Base-by-base conservation (phyloP, 768 basidiomycete species). In the Dacryopinax primogenitus region DNA sequence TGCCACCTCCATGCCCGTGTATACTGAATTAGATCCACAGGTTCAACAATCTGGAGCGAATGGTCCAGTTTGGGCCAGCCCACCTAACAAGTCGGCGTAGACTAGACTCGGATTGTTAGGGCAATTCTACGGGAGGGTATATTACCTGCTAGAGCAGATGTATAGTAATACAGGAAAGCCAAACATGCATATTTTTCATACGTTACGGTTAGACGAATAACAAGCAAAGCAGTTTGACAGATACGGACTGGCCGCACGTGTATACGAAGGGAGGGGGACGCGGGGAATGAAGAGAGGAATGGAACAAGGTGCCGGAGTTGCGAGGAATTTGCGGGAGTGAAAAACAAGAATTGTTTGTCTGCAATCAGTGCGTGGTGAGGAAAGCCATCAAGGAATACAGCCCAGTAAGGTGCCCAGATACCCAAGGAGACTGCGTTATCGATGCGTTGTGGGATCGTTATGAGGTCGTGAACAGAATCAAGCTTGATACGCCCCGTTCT, bases 361-460 rank as follows among this genome's bases (percentile, higher is more conserved):
- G 51, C 51, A 58, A 21, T 58, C 26, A 58, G 51, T 58, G 51
- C 26, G 51, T 58, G 51, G 51, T 58, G 51, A 58, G 51, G 26
- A 39, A 58, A 58, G 51, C 51, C 51, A 58, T 58, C 51, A 58
- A 58, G 51, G 51, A 58, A 58, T 58, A 58, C 51, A 58, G 51
- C 51, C 51, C 51, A 58, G 26, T 58, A 58, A 58, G 51, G 51
- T 58, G 51, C 51, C 51, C 51, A 30, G 51, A 58, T 58, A 30
- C 51, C 51, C 51, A 58, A 58, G 51, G 51, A 58, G 51, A 58
- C 51, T 58, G 51, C 51, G 51, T n/a, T 58, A 58, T 58, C 3
- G 51, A 30, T 15, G 51, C 51, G 51, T 58, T 26, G 51, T 58
- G 23, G 51, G 51, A 58, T 58, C 51, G 51, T 58, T 3, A 28